Conservation (phyloP, 768 basidiomycete genomes). For the Mycena amicta region DNA sequence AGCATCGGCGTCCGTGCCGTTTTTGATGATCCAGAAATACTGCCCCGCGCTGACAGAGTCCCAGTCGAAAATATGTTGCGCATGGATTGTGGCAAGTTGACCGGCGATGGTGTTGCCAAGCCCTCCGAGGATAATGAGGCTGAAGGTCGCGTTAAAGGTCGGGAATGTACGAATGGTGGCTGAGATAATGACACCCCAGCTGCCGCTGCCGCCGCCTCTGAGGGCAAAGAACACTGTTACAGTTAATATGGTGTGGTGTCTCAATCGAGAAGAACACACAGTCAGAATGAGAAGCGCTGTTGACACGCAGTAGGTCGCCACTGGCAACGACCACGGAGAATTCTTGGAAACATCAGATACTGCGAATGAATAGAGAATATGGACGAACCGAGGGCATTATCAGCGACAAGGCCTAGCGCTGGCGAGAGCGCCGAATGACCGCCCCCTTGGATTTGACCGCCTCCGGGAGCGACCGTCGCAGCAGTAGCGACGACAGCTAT, state of each 20-base stretch:
- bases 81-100: constrained; percentile 31
- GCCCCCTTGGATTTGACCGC: constrained; percentile 34
- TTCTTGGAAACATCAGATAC: constrained; percentile 16
- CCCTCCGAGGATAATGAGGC: constrained; percentile 20
- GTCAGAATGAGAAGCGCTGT: constrained; percentile 28
- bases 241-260: background rate
- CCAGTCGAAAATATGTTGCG: constrained; percentile 39
- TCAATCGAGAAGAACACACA: constrained; percentile 14
- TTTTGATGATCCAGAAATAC: constrained; percentile 28
- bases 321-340: constrained; percentile 34
- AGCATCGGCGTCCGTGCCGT: constrained; percentile 6
- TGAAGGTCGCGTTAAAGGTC: constrained; percentile 33
- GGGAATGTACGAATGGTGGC: constrained; percentile 38
- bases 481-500: constrained; percentile 28
- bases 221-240: constrained; percentile 32
- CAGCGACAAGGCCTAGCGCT: constrained; percentile 28
- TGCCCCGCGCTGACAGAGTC: constrained; percentile 33
- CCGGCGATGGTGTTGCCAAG: constrained; percentile 23
- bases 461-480: constrained; percentile 27
- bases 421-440: constrained; percentile 33
- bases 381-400: constrained; percentile 27
- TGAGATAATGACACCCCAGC: constrained; percentile 41
- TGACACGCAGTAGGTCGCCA: constrained; percentile 29
- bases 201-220: constrained; percentile 34
- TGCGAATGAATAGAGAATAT: background rate